Conservation (phyloP, 768 basidiomycete species). For the Naganishia friedmannii region DNA sequence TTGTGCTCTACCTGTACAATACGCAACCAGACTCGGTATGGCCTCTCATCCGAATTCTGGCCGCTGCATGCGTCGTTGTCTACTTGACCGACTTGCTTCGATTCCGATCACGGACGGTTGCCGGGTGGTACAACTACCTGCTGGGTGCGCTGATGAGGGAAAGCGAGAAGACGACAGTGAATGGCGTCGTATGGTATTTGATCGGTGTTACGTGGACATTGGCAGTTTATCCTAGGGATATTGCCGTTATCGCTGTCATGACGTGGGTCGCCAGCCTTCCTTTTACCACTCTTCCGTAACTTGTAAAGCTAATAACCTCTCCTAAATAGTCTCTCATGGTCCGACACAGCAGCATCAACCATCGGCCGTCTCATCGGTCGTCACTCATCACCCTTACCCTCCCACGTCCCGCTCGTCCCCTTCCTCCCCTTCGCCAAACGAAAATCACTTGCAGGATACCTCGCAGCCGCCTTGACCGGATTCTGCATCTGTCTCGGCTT, state of each 20-base stretch:
- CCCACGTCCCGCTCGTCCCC: constrained; percentile 52
- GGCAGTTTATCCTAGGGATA: constrained; percentile 72
- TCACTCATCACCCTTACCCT: constrained; percentile 64
- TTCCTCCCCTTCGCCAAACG: constrained; percentile 69
- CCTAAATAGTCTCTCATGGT: constrained; percentile 77
- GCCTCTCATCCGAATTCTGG: constrained; percentile 63
- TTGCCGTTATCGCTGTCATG: constrained; percentile 83
- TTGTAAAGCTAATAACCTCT: background rate
- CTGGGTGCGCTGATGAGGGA: constrained; percentile 87
- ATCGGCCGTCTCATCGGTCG: constrained; percentile 79
- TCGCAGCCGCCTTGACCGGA: constrained; percentile 73
- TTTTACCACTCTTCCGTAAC: background rate
- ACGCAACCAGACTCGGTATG: constrained; percentile 56
- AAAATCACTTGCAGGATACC: constrained; percentile 80
- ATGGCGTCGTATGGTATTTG: constrained; percentile 90
- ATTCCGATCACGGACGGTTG: constrained; percentile 65
- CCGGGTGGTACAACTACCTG: constrained; percentile 64
- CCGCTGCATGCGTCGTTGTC: constrained; percentile 66
- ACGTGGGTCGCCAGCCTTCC: constrained; percentile 62
- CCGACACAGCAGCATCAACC: constrained; percentile 89
- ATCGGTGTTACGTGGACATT: constrained; percentile 78
- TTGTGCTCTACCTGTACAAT: constrained; percentile 63
- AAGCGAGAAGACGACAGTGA: constrained; percentile 73
- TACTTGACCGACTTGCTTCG: constrained; percentile 73
- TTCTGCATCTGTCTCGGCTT: constrained; percentile 65